phyloP scores from a whole-genome alignment of 2,329 filamentous ascomycete genomes.

The Ceratocystis papillata region DNA sequence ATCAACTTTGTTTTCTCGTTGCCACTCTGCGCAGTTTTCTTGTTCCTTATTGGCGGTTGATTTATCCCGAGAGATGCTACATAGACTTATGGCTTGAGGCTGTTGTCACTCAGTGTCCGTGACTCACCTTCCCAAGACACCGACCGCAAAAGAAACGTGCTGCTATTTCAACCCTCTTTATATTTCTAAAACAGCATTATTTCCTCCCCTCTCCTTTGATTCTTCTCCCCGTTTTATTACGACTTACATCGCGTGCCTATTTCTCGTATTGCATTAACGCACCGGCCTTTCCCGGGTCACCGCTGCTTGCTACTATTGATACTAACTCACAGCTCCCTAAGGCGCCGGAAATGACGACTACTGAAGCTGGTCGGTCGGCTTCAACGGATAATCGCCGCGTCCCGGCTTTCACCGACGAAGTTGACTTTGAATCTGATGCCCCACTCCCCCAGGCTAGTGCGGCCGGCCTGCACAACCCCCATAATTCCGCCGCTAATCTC shows the following conservation, averaged over 20 bases:
- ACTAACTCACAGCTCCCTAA: not conserved
- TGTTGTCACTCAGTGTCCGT: constrained; percentile 1
- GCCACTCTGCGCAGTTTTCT: no score
- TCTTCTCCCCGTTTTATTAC: not conserved
- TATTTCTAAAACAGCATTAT: not conserved
- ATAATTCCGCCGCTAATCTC: constrained; percentile 29
- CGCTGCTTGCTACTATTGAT: not conserved
- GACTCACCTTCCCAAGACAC: not conserved
- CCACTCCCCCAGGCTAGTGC: constrained; percentile 32
- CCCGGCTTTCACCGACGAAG: not conserved
- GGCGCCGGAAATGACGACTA: not conserved
- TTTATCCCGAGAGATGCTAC: not conserved
- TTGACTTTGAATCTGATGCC: constrained; percentile 34
- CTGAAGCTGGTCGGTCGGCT: not conserved
- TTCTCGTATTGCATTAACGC: not conserved
- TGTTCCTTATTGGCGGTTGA: not conserved
- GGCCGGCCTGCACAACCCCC: constrained; percentile 28
- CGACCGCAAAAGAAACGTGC: not conserved
- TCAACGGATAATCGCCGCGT: not conserved
- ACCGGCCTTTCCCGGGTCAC: not conserved
- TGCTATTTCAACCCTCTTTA: no score
- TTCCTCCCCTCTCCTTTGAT: not conserved
- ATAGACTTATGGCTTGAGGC: not conserved
- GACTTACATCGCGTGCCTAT: not conserved
- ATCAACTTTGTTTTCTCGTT: no score